Evolutionary conservation across 2,329 filamentous ascomycete genomes (phyloP).

Genomic region (Ophiostoma angusticollis): DNA sequence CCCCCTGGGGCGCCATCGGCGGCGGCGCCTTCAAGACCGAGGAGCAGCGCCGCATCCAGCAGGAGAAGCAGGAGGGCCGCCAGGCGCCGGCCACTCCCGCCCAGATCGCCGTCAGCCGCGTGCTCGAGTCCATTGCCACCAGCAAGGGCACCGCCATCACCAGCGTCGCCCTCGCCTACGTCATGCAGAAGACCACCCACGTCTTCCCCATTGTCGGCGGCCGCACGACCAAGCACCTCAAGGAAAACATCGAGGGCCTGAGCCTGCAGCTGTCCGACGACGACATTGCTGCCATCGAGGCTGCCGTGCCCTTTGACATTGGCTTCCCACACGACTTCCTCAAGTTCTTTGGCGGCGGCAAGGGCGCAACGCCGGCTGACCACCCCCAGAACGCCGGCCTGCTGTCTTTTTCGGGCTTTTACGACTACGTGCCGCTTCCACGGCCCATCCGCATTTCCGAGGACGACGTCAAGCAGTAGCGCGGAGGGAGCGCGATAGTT

Average conservation of each 20-base stretch:
- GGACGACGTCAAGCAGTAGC: conserved; percentile 32
- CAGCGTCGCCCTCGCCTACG: conserved; percentile 54
- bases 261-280: conserved; percentile 43
- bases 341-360: conserved; percentile 27
- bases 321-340: conserved; percentile 56
- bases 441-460: conserved; percentile 30
- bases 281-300: conserved; percentile 55
- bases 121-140: conserved; percentile 36
- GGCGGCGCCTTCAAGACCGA: conserved; percentile 24
- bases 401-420: conserved; percentile 32
- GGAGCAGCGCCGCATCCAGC: conserved; percentile 16
- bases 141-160: conserved; percentile 31
- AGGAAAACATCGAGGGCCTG: conserved; percentile 57
- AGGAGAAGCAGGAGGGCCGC: conserved; percentile 23
- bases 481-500: too few species aligned
- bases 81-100: conserved; percentile 31
- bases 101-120: conserved; percentile 37
- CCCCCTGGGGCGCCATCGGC: conserved; percentile 41
- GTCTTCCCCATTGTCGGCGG: conserved; percentile 64
- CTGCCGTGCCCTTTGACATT: conserved; percentile 45
- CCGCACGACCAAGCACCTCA: conserved; percentile 55
- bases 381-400: conserved; percentile 31
- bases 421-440: conserved; percentile 35
- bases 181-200: conserved; percentile 57
- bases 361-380: conserved; percentile 17